Evolutionary conservation across 768 basidiomycete species (phyloP), one percentile per base, ranked within the genome.

Genomic region (Rhodosporidiobolus sp.): DNA sequence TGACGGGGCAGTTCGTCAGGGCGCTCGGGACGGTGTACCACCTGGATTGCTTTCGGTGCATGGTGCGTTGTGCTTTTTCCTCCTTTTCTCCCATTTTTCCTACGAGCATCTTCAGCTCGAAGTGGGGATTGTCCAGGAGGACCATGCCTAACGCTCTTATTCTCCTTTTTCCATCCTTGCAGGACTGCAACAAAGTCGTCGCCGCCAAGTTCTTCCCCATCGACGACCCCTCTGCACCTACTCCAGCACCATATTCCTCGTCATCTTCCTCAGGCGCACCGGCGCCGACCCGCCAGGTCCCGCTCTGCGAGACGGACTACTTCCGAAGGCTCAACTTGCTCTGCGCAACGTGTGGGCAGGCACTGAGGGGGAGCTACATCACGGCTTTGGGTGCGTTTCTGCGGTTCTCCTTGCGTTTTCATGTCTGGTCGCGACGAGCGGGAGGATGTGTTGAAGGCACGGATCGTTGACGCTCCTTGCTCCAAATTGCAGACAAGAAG

Each of bases 151-250:
- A n/a, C 48, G 20, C 63, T 3, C 19, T 28, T 16, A 28, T 5
- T n/a, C 34, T 5, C 38, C 45, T 12, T 46, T 26, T 60, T n/a
- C n/a, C n/a, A n/a, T n/a, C n/a, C 71, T 28, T 1, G 16, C 79
- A 97, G 95, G 96, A 99, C 80, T 99, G 96, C 79, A 90, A 91
- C 77, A 89, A 90, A 78, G 90, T 97, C 58, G 96, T 99, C 54
- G 96, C 96, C 38, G 90, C 91, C 72, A 99, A 98, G 81, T 99
- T 99, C 84, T 99, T 99, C 82, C 95, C 96, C 28, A 91, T 98
- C 78, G 95, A 98, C 79, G 92, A 92, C 2, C 85, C 88, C 57
- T 59, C 68, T 24, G 88, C 89, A 72, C 6, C n/a, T n/a, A n/a
- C n/a, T n/a, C n/a, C n/a, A n/a, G n/a, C n/a, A n/a, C n/a, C n/a